Conservation (phyloP, 2,329 filamentous ascomycete species). For the Magnaporthiopsis rhizophila region DNA sequence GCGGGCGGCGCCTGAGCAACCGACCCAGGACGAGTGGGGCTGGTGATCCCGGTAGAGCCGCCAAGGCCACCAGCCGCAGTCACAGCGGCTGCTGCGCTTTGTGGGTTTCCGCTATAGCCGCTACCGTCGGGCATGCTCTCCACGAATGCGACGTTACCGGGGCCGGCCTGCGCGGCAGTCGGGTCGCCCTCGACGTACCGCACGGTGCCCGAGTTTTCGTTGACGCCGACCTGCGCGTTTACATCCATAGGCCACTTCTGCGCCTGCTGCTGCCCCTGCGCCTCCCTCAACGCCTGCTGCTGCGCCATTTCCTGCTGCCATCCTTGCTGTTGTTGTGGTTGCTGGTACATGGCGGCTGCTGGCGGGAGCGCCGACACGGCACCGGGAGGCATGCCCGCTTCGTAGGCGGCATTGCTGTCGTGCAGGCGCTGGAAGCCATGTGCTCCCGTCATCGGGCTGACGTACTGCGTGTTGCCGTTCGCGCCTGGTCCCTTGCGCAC, state of each 20-base stretch:
- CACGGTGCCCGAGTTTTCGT: constrained; percentile 7
- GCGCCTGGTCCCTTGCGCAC: constrained; percentile 32
- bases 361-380: constrained; percentile 6
- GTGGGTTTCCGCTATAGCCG: not conserved
- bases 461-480: constrained; percentile 28
- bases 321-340: not conserved
- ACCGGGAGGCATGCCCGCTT: constrained; percentile 15
- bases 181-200: constrained; percentile 5
- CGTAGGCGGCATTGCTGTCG: constrained; percentile 24
- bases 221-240: constrained; percentile 5
- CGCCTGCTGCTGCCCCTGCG: constrained; percentile 4
- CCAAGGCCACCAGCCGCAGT: not conserved
- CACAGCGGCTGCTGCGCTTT: not conserved
- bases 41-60: constrained; percentile 3
- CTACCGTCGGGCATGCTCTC: not conserved
- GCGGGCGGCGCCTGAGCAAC: constrained; percentile 10
- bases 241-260: constrained; percentile 2
- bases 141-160: not conserved
- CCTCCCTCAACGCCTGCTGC: not conserved
- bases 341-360: not conserved
- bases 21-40: constrained; percentile 3
- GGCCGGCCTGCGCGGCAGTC: not conserved
- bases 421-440: constrained; percentile 31
- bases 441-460: constrained; percentile 20
- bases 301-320: constrained; percentile 3